A percentile compares a stretch with the other conserved stretches of the same genome.
These are phyloP conservation scores for Cyclotella choctawhatcheeana DNA, from an alignment of 108 stramenopile genomes.

Conservation along the genomic window DNA sequence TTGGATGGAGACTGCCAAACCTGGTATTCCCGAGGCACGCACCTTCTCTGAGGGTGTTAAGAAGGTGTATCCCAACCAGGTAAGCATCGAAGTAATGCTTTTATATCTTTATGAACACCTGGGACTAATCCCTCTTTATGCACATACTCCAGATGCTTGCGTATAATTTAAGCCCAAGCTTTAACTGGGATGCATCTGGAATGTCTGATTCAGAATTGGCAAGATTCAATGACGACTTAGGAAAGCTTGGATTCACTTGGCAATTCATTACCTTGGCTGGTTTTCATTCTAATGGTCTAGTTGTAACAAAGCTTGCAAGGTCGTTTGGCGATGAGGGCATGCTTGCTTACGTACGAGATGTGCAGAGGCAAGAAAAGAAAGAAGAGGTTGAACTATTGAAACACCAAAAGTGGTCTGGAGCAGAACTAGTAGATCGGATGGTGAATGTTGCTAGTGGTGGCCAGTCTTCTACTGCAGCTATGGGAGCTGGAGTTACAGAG, in stretches of 20 bases:
- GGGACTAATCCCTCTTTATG: background rate
- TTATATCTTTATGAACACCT: background rate
- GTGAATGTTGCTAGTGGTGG: conserved; percentile 92
- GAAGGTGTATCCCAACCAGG: conserved; percentile 63
- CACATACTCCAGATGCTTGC: conserved; percentile 83
- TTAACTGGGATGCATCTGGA: conserved; percentile 97
- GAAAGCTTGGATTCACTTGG: conserved; percentile 87
- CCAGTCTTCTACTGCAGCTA: conserved; percentile 89
- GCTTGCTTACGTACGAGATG: conserved; percentile 93
- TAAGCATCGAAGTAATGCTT: background rate
- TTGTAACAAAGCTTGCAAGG: conserved; percentile 85
- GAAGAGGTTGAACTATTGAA: conserved; percentile 89
- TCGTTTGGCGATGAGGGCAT: conserved; percentile 89
- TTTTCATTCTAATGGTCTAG: conserved; percentile 94
- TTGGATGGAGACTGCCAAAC: conserved; percentile 95
- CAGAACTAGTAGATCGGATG: conserved; percentile 94
- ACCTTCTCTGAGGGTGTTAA: conserved; percentile 82
- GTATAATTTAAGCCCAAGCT: conserved; percentile 94
- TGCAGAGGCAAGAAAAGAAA: conserved; percentile 90
- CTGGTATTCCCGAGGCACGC: conserved; percentile 80
- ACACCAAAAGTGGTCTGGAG: conserved; percentile 96
- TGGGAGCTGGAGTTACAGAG: conserved; percentile 93
- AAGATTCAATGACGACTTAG: conserved; percentile 90
- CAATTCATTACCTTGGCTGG: conserved; percentile 97
- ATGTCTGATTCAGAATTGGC: conserved; percentile 86